Evolutionary conservation across 2,329 filamentous ascomycete genomes (phyloP).

Genomic region (Cercospora sojina): DNA sequence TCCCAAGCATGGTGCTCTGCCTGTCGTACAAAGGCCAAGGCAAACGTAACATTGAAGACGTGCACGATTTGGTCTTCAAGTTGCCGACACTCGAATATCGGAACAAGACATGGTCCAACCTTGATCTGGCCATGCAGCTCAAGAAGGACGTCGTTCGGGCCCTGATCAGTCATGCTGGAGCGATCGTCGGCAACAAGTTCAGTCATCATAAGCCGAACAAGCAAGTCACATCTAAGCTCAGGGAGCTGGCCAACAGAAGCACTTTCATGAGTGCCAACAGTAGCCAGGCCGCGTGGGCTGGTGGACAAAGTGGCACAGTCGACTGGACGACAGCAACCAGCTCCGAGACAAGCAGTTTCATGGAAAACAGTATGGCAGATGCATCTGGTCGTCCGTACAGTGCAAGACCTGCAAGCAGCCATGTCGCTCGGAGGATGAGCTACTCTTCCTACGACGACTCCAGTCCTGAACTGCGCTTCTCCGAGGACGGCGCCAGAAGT

Average conservation of each 20-base stretch:
- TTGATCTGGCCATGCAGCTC: slow-evolving; percentile 85
- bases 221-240: slow-evolving; percentile 73
- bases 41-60: slow-evolving; percentile 91
- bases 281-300: slow-evolving; percentile 11
- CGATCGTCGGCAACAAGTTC: slow-evolving; percentile 97
- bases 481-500: slow-evolving; percentile 2
- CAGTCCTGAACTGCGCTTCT: slow-evolving; percentile 19
- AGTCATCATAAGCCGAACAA: slow-evolving; percentile 80
- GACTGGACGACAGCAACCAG: slow-evolving; percentile 24
- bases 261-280: slow-evolving; percentile 53
- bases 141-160: slow-evolving; percentile 95
- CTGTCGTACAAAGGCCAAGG: slow-evolving; percentile 95
- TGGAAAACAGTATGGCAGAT: slow-evolving; percentile 26
- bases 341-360: slow-evolving; percentile 32
- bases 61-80: slow-evolving; percentile 96
- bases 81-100: slow-evolving; percentile 92
- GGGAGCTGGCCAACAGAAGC: slow-evolving; percentile 79
- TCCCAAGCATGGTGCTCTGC: slow-evolving; percentile 92
- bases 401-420: slow-evolving; percentile 31
- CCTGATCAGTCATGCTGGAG: slow-evolving; percentile 89
- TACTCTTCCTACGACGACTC: slow-evolving; percentile 28
- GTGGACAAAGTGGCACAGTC: slow-evolving; percentile 9
- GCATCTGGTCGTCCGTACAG: slow-evolving; percentile 32
- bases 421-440: slow-evolving; percentile 29
- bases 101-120: slow-evolving; percentile 99